A percentile compares a stretch with the other conserved stretches of the same genome.
phyloP scores from a whole-genome alignment of 2,329 filamentous ascomycete genomes.

The Calonectria montana region DNA sequence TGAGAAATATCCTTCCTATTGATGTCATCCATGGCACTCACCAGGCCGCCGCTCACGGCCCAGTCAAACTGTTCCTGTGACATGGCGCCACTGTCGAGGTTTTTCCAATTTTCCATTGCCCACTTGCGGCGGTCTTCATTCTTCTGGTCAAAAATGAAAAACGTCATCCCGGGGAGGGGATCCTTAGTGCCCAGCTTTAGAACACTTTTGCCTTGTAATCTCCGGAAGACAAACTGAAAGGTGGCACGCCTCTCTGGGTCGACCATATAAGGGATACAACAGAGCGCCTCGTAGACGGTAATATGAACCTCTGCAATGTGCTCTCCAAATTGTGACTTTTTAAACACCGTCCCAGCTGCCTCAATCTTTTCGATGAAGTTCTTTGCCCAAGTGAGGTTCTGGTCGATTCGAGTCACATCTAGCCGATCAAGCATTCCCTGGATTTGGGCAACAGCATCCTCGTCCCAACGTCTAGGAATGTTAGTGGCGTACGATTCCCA shows the following conservation, averaged over 20 bases:
- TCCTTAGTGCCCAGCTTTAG: conserved; percentile 78
- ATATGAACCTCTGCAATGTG: conserved; percentile 73
- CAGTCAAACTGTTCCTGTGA: conserved; percentile 85
- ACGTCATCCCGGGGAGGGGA: conserved; percentile 84
- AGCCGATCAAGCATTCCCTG: conserved; percentile 67
- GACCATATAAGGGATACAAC: conserved; percentile 81
- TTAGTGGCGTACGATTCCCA: conserved; percentile 32
- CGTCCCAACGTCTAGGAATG: conserved; percentile 55
- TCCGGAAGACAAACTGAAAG: conserved; percentile 86
- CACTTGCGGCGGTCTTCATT: conserved; percentile 67
- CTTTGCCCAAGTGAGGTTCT: conserved; percentile 68
- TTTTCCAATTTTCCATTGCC: conserved; percentile 54
- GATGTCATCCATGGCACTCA: conserved; percentile 73
- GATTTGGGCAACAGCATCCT: conserved; percentile 64
- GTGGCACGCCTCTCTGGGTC: conserved; percentile 62
- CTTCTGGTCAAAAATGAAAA: conserved; percentile 76
- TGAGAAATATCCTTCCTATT: conserved; percentile 57
- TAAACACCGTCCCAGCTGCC: conserved; percentile 58
- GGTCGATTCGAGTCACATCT: conserved; percentile 71
- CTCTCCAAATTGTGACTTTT: conserved; percentile 58
- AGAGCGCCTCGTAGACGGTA: conserved; percentile 88
- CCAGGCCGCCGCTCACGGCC: conserved; percentile 81
- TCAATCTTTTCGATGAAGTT: conserved; percentile 65
- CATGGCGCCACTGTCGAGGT: conserved; percentile 68
- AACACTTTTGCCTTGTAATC: conserved; percentile 78